phyloP scores from a whole-genome alignment of 352 stramenopile genomes.

The Pythium vanterpoolii region DNA sequence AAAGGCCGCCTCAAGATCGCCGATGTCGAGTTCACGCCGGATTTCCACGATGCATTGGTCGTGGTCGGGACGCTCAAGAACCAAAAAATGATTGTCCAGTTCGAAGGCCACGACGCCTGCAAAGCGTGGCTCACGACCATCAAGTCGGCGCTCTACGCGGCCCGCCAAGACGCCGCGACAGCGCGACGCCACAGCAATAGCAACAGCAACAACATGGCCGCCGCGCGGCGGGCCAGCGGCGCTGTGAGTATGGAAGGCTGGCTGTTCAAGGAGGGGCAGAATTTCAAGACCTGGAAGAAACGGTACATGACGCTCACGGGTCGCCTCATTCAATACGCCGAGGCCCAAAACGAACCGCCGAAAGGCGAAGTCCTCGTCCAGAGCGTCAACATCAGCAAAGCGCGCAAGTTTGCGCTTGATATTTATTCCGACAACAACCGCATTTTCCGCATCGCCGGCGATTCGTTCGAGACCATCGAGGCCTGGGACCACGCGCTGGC shows the following conservation, averaged over 20 bases:
- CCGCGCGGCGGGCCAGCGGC: background rate
- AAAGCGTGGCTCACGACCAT: conserved; percentile 62
- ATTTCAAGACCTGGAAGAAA: conserved; percentile 87
- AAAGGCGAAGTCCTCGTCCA: conserved; percentile 64
- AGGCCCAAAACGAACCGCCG: conserved; percentile 43
- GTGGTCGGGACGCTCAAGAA: conserved; percentile 69
- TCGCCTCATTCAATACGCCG: conserved; percentile 64
- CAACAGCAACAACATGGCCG: no score
- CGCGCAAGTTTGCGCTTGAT: conserved; percentile 65
- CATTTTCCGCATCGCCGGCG: conserved; percentile 63
- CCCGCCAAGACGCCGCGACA: conserved; percentile 3
- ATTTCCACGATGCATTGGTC: conserved; percentile 61
- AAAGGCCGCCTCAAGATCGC: conserved; percentile 63
- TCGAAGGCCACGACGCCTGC: conserved; percentile 57
- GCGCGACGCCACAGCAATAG: background rate
- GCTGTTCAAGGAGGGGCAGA: conserved; percentile 80
- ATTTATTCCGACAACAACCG: conserved; percentile 83
- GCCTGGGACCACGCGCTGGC: conserved; percentile 67
- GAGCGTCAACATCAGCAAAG: conserved; percentile 67
- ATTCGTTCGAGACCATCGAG: conserved; percentile 69
- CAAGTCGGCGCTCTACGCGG: conserved; percentile 31
- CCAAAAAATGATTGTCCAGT: conserved; percentile 63
- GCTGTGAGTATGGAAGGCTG: conserved; percentile 59
- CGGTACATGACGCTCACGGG: conserved; percentile 74
- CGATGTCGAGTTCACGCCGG: conserved; percentile 60